These are phyloP conservation scores for Fusarium keratoplasticum DNA, from an alignment of 2,329 filamentous ascomycete genomes.

Conservation along the genomic window DNA sequence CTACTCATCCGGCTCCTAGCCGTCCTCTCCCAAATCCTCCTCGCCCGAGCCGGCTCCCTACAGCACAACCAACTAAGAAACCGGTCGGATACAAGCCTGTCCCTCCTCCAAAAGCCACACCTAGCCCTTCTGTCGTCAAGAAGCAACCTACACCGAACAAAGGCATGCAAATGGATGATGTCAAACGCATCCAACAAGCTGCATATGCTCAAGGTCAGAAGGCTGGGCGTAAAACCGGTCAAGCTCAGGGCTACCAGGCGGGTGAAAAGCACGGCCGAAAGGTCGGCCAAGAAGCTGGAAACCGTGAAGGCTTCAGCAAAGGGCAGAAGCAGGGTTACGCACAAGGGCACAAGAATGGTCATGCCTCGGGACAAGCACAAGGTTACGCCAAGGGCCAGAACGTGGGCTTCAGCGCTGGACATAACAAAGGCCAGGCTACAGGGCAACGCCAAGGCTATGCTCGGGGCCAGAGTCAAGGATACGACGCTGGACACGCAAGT, in stretches of 20 bases:
- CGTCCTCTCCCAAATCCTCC: not conserved
- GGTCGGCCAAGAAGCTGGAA: not conserved
- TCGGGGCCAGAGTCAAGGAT: not conserved
- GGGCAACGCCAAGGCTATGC: not conserved
- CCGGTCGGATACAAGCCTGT: slow-evolving; percentile 7
- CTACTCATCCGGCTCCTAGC: not conserved
- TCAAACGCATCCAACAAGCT: slow-evolving; percentile 12
- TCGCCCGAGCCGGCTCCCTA: not conserved
- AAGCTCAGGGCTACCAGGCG: not conserved
- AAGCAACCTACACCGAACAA: slow-evolving; percentile 10
- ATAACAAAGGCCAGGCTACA: not conserved
- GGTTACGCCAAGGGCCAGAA: not conserved
- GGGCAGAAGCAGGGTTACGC: not conserved
- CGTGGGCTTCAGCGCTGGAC: not conserved
- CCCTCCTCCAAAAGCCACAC: slow-evolving; percentile 11
- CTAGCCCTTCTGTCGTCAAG: not conserved
- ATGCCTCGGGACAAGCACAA: not conserved
- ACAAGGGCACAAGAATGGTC: not conserved
- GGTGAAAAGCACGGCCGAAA: slow-evolving; percentile 4
- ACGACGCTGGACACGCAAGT: not conserved
- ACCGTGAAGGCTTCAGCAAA: not conserved
- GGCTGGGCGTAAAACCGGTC: not conserved
- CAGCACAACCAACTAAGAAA: not conserved
- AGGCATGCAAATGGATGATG: slow-evolving; percentile 29
- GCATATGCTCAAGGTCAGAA: not conserved